Base-by-base conservation (phyloP, 176 grass and related monocot genomes). In the Triticum turgidum region DNA sequence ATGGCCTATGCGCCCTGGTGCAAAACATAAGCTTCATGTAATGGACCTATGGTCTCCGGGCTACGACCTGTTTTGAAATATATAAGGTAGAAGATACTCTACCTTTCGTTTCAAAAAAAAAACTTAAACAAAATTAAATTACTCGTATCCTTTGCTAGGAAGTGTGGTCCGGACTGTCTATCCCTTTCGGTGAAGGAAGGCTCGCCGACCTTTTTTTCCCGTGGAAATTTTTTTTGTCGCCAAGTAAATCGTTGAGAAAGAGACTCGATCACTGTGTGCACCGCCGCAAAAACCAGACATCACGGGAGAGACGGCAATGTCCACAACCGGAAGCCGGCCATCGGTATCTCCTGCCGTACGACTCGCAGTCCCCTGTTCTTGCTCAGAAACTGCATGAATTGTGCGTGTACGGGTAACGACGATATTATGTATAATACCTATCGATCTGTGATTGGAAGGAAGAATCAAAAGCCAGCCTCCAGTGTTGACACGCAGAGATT, bases 331-430 rank as follows among this genome's bases (percentile, higher is more conserved):
- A 87, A 87, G 15, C 69, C 42, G 15, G 32, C 32, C 15, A 37
- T 32, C 38, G 1, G 14, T 76, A 63, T 76, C 74, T 75, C 33
- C 21, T 21, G 24, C 41, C 1, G 58, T 45, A 14, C 5, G 77
- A 87, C 77, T 64, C 2, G n/a, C 21, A 33, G 4, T 1, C n/a
- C 69, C 59, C 1, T 41, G n/a, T 66, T 82, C 78, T 52, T 76
- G 78, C 42, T 27, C 32, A 4, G 9, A 76, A 87, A 82, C 86
- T 30, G 69, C 58, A 76, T 76, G 69, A 18, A 49, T 41, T 17
- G 44, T 30, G 24, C 1, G 13, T 7, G 72, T 51, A 25, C 41
- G 47, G 17, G 72, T 2, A 51, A 75, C 24, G 39, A 25, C 7
- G 71, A 73, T 15, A n/a, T 1, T 22, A 47, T 52, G 73, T 30